phyloP scores from a whole-genome alignment of 768 basidiomycete species.

The Candolleomyces efflorescens region DNA sequence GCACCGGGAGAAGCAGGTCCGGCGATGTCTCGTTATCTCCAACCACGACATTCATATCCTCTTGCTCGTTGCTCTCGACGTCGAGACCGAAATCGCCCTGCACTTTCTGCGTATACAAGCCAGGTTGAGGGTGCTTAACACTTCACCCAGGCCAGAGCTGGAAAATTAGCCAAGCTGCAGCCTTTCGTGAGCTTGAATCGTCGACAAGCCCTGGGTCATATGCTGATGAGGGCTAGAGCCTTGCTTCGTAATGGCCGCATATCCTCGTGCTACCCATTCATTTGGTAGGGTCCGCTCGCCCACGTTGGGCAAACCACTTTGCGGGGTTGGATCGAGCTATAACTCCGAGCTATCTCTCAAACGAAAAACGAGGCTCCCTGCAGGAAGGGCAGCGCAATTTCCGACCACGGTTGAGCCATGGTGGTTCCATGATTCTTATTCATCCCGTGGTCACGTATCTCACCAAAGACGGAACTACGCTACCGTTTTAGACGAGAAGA shows the following conservation, averaged over 20 bases:
- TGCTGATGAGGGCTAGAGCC: neutral
- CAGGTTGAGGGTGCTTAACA: neutral
- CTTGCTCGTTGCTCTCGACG: neutral
- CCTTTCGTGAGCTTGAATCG: no score
- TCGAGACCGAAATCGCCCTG: neutral
- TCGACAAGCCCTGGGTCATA: neutral
- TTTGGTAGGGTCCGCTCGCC: neutral
- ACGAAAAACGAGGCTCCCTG: neutral
- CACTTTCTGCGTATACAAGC: neutral
- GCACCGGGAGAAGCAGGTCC: neutral
- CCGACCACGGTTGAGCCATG: neutral
- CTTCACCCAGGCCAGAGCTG: no score
- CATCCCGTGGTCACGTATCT: neutral
- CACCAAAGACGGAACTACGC: slow-evolving; percentile 1
- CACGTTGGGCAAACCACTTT: neutral
- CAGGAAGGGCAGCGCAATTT: neutral
- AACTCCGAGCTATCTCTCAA: neutral
- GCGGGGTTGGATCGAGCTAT: neutral
- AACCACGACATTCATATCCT: neutral
- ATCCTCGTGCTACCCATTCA: neutral
- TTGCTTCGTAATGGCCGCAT: neutral
- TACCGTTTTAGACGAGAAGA: neutral
- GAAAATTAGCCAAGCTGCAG: no score
- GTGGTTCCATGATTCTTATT: neutral
- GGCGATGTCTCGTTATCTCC: neutral